Evolutionary conservation across 257 asterid genomes (phyloP).

Genomic region (Nicotiana otophora): DNA sequence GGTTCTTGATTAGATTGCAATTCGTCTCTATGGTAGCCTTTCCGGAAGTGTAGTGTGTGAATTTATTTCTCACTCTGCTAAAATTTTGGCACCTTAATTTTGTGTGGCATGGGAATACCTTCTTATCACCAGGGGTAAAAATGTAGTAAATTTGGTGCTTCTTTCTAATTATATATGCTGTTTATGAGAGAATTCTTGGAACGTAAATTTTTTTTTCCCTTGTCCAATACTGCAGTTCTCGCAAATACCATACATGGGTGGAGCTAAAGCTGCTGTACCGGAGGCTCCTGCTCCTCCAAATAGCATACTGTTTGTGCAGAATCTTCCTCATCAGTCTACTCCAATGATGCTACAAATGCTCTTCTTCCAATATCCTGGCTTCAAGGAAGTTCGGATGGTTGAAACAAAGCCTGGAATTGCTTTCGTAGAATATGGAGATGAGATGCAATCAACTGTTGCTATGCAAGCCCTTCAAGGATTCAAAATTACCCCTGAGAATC

Average conservation of each 20-base stretch:
- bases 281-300: slow-evolving; percentile 99
- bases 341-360: slow-evolving; percentile 98
- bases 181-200: background rate
- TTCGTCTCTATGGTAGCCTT: background rate
- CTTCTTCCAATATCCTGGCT: slow-evolving; percentile 78
- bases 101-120: background rate
- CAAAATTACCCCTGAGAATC: slow-evolving; percentile 66
- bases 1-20: background rate
- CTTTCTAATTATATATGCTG: background rate
- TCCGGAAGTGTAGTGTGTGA: background rate
- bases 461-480: slow-evolving; percentile 91
- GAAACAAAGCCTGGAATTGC: slow-evolving; percentile 98
- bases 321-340: slow-evolving; percentile 89
- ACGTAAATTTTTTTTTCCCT: background rate
- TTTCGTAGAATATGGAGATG: slow-evolving; percentile 82
- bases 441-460: slow-evolving; percentile 88
- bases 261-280: slow-evolving; percentile 57
- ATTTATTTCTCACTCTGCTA: background rate
- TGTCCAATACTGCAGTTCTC: slow-evolving; percentile 50
- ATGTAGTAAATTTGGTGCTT: background rate
- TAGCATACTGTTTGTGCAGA: slow-evolving; percentile 77
- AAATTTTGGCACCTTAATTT: background rate
- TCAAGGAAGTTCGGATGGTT: slow-evolving; percentile 91
- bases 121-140: background rate
- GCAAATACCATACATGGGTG: slow-evolving; percentile 63